These are phyloP conservation scores for Rhizopogon vinicolor DNA, from an alignment of 768 basidiomycete genomes.

Conservation along the genomic window DNA sequence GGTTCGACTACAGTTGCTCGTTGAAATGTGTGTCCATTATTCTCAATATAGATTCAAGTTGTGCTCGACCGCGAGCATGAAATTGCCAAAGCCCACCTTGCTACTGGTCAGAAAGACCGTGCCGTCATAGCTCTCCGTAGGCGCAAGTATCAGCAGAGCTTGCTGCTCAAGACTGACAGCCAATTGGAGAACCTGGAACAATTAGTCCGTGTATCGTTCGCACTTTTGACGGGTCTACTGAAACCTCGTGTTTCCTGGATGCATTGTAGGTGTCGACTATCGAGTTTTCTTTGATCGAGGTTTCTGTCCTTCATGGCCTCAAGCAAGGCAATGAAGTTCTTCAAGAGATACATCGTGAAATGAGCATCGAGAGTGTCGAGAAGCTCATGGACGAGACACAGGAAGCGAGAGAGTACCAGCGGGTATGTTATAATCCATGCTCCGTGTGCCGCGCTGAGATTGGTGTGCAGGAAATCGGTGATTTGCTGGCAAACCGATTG, in stretches of 20 bases:
- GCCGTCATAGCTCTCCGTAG: slow-evolving; percentile 85
- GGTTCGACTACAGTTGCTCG: slow-evolving; percentile 36
- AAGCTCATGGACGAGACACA: slow-evolving; percentile 88
- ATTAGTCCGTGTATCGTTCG: slow-evolving; percentile 48
- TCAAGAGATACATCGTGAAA: slow-evolving; percentile 90
- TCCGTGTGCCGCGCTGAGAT: not conserved
- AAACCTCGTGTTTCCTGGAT: not conserved
- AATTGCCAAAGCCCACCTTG: slow-evolving; percentile 82
- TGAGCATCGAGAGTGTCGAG: slow-evolving; percentile 92
- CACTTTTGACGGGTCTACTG: not conserved
- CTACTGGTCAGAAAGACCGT: slow-evolving; percentile 77
- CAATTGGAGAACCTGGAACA: slow-evolving; percentile 89
- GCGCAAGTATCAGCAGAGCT: slow-evolving; percentile 89
- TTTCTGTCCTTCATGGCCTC: slow-evolving; percentile 88
- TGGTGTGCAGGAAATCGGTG: slow-evolving; percentile 75
- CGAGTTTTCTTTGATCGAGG: slow-evolving; percentile 93
- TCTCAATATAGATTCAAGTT: slow-evolving; percentile 63
- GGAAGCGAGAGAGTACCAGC: slow-evolving; percentile 90
- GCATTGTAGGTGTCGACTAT: slow-evolving; percentile 80
- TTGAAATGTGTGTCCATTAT: not conserved
- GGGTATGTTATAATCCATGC: slow-evolving; percentile 39
- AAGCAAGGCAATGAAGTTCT: slow-evolving; percentile 92
- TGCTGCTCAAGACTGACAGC: slow-evolving; percentile 82
- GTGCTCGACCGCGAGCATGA: slow-evolving; percentile 84
- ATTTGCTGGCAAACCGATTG: slow-evolving; percentile 78